Evolutionary conservation across 495 filamentous ascomycete species (phyloP).

Genomic region (Aspergillus homomorphus): DNA sequence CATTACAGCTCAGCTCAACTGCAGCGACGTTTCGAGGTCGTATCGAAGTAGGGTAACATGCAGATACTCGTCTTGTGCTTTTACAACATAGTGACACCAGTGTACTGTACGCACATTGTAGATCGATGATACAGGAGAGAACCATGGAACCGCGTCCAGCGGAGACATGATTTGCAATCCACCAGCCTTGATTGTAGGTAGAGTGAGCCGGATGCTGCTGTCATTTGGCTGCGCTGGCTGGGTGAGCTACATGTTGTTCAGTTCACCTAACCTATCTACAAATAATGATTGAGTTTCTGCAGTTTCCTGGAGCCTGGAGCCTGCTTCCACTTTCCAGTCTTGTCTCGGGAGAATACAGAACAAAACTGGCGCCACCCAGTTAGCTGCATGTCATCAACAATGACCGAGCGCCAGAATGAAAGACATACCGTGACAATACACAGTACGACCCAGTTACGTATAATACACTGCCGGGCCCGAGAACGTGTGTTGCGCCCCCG

Average conservation of each 20-base stretch:
- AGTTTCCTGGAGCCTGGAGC: no score
- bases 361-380: not conserved
- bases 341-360: no score
- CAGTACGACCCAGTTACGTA: not conserved
- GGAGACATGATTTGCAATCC: not conserved
- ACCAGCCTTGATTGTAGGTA: conserved; percentile 1
- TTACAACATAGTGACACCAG: not conserved
- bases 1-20: not conserved
- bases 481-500: not conserved
- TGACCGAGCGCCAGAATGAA: not conserved
- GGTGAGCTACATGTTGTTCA: no score
- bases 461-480: not conserved
- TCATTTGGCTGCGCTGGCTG: not conserved
- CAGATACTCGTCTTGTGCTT: no score
- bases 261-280: no score
- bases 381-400: conserved; percentile 14
- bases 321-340: no score
- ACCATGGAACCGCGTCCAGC: not conserved
- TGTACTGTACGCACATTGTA: not conserved
- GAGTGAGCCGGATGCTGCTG: conserved; percentile 9
- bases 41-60: no score
- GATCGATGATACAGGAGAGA: not conserved
- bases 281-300: no score
- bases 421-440: not conserved
- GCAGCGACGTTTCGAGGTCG: not conserved